Conservation (phyloP, 805 yeast species). For the Yarrowia divulgata region DNA sequence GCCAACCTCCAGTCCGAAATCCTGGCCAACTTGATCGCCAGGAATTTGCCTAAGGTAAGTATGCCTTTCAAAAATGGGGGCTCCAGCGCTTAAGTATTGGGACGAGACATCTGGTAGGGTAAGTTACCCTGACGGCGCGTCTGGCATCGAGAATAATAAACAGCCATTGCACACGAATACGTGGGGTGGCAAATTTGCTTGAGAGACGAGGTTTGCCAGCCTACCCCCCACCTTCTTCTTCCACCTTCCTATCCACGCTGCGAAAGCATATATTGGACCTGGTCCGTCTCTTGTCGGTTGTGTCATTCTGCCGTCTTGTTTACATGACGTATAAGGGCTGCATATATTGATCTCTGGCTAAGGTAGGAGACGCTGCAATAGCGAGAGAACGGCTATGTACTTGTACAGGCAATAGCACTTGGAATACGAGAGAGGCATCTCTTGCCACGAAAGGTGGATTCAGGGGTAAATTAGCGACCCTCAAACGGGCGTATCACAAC, state of each 20-base stretch:
- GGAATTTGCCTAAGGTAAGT: slow-evolving; percentile 20
- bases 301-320: background rate
- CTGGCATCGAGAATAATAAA: too few species aligned
- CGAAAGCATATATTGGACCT: too few species aligned
- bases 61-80: slow-evolving; percentile 14
- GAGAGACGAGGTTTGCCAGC: too few species aligned
- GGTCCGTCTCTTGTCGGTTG: too few species aligned
- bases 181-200: background rate
- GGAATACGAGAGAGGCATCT: background rate
- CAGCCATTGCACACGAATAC: too few species aligned
- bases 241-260: slow-evolving; percentile 1
- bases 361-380: background rate
- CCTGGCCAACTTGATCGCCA: slow-evolving; percentile 30
- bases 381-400: background rate
- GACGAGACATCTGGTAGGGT: background rate
- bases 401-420: background rate
- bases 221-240: background rate
- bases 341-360: too few species aligned
- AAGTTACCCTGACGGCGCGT: slow-evolving; percentile 1
- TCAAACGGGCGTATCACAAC: background rate
- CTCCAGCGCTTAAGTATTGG: slow-evolving; percentile 1
- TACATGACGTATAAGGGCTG: background rate
- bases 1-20: slow-evolving; percentile 32
- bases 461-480: background rate
- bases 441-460: background rate